Evolutionary conservation across 2,329 filamentous ascomycete genomes (phyloP), one percentile per base, ranked within the genome.

Genomic region (Xylaria sp.): DNA sequence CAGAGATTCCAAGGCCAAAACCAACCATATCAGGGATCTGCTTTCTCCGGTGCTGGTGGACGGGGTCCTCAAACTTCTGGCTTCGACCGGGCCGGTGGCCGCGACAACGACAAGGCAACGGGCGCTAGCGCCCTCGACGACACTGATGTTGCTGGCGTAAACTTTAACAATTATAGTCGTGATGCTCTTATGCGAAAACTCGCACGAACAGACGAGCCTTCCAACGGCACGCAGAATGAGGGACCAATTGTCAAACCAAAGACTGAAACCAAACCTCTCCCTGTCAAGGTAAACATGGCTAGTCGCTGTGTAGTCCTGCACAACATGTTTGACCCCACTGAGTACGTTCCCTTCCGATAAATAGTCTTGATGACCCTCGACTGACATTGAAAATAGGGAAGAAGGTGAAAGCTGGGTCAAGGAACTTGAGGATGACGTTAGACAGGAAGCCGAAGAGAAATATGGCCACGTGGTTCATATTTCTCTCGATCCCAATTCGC

Each of bases 111-210:
- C 77, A 97, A 97, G 82, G 89, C 92, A 54, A 92, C 93, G 69
- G 94, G 94, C 75, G 95, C 95, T 59, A 97, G 94, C 83, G 96
- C 96, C 76, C 86, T 99, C 61, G 96, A 99, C 82, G 96, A 99
- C 79, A 97, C 94, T 71, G 96, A 99, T 81, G 96, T 99, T 79
- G 93, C 93, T 60, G 96, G 96, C 78, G 95, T 99, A 82, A 98
- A 98, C 84, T 98, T 98, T 91, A 97, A 94, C 88, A 97, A 97
- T 82, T 97, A 97, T 85, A 97, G 93, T 86, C 93, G 96, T 83
- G 94, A 98, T 85, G 93, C 94, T 79, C 90, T 99, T 83, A 99
- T 99, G 96, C 90, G 93, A 82, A 97, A 98, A 84, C 92, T 99
- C 82, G 94, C 96, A 79, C 91, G 96, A 87, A 95, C 92, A 83